These are phyloP conservation scores for Ophiostoma sp. DNA, from an alignment of 2,329 filamentous ascomycete species.

Conservation along the genomic window DNA sequence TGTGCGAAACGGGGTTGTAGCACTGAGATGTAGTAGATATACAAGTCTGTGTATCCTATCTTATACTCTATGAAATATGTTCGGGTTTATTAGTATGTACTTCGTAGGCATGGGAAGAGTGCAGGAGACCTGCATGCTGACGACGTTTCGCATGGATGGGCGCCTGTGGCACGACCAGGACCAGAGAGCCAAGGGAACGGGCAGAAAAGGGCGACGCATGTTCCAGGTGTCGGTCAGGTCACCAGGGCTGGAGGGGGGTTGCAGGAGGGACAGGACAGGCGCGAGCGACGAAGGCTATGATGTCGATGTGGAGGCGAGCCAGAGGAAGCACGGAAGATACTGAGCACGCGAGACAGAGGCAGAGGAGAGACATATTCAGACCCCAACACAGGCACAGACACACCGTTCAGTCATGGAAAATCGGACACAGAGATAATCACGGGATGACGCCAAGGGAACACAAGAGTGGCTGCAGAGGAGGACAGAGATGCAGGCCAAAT, in stretches of 20 bases:
- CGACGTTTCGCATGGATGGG: slow-evolving; percentile 7
- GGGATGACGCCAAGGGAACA: not conserved
- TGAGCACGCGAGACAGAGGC: not conserved
- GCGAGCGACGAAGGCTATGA: not conserved
- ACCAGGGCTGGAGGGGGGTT: not conserved
- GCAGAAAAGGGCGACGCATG: not conserved
- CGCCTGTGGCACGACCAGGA: not conserved
- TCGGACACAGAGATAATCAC: not conserved
- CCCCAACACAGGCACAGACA: not conserved
- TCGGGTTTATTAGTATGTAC: too few species aligned
- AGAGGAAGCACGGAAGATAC: not conserved
- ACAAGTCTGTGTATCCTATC: not conserved
- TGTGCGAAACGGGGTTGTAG: not conserved
- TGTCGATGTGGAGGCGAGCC: not conserved
- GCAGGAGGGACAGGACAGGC: not conserved
- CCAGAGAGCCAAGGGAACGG: too few species aligned
- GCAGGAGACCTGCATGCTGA: not conserved
- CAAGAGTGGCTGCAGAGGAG: slow-evolving; percentile 1
- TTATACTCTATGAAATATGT: too few species aligned
- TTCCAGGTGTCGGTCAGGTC: not conserved
- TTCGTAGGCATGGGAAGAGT: not conserved
- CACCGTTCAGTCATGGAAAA: too few species aligned
- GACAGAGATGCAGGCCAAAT: slow-evolving; percentile 9
- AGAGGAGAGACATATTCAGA: not conserved
- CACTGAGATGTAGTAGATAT: not conserved